Evolutionary conservation across 2,329 filamentous ascomycete species (phyloP).

Genomic region (Pseudofabraea citricarpa): DNA sequence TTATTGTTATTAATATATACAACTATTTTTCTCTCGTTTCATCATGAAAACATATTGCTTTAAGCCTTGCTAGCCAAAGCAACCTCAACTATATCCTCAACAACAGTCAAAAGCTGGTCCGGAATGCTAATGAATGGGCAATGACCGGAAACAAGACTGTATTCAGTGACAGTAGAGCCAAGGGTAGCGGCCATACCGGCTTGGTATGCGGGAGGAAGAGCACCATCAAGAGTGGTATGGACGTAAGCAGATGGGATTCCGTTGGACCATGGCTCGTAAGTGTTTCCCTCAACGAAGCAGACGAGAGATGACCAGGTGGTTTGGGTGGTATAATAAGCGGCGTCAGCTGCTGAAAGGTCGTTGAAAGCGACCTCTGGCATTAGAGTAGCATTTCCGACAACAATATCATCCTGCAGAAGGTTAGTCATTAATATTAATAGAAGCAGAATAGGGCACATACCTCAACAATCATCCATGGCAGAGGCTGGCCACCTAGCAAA

Average conservation of each 20-base stretch:
- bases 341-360: not conserved
- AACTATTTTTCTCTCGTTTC: no score
- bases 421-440: not conserved
- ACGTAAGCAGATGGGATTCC: not conserved
- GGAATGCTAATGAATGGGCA: not conserved
- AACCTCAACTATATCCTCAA: not conserved
- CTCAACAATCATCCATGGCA: not conserved
- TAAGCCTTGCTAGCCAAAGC: no score
- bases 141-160: not conserved
- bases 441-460: not conserved
- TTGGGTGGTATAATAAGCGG: not conserved
- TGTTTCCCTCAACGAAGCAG: not conserved
- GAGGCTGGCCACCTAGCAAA: not conserved
- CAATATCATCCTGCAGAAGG: not conserved
- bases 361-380: constrained; percentile 1
- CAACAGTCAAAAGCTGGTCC: not conserved
- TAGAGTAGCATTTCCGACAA: not conserved
- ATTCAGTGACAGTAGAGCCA: not conserved
- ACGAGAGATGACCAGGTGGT: not conserved
- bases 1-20: no score
- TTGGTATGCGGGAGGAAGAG: not conserved
- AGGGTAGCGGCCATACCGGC: not conserved
- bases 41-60: no score
- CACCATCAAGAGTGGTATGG: not conserved
- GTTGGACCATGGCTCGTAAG: not conserved